Evolutionary conservation across 139 green algal genomes (phyloP), one percentile per base, ranked within the genome.

Genomic region (Chlorella ohadii): DNA sequence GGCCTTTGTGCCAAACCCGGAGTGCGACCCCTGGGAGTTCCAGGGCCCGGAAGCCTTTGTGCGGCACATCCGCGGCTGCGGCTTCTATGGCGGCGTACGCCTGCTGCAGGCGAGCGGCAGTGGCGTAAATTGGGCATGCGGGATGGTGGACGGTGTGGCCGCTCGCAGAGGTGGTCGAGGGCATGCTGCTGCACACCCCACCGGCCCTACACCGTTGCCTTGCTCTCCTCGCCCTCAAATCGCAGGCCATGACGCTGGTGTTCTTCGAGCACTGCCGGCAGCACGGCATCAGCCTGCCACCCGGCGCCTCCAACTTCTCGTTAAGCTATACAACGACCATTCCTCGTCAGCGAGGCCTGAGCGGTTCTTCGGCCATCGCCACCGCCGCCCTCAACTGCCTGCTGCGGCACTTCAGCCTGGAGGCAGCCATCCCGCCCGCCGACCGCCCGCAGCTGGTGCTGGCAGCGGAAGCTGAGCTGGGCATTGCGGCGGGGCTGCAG

Each of bases 401-500:
- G n/a, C 76, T 98, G 67, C 25, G 88, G 17, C 88, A 92, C 82
- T 97, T 94, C 85, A 56, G 77, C 25, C 77, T 98, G 12, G 78
- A 81, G 25, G 34, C 31, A 28, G 77, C 85, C 28, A 88, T 98
- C n/a, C 91, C 93, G 17, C 0, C 87, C 56, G 68, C 76, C 6
- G 84, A 90, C 13, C 87, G 87, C 36, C 96, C 96, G 0, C 73
- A 56, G 25, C 88, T 99, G 44, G 88, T 97, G 7, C 88, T 98
- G 72, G 68, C 47, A 19, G 94, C 92, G 25, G 96, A 99, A 85
- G 72, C 89, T 73, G 90, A 95, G 82, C 84, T 99, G 36, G 96
- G 94, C 67, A 98, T 99, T 56, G 92, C 91, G 4, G 96, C 95
- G 27, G 96, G 96, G 17, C 87, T 98, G 83, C 93, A 97, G 88